Base-by-base conservation (phyloP, 192 early-diverging fungal genomes). In the Linnemannia hyalina region DNA sequence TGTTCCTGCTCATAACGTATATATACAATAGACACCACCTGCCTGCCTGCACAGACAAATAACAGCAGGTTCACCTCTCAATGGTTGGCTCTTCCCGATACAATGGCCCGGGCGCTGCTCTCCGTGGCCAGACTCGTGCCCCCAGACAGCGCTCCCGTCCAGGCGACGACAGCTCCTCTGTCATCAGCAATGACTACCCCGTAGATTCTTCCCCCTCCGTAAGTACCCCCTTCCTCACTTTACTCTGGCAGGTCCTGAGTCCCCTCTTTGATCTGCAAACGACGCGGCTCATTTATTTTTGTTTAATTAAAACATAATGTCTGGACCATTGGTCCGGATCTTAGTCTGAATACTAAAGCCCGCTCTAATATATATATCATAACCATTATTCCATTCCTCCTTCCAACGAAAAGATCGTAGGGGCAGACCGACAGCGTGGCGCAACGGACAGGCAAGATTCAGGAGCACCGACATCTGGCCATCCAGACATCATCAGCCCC, bases 71-170 rank as follows among this genome's bases (percentile, higher is more conserved):
- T 65, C 60, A 29, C 60, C 60, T 65, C 32, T 65, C 13, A 65
- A 63, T 73, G 71, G 26, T 60, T 4, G 71, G 52, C 26, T 49
- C 70, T 60, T 57, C 78, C 69, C 78, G 84, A 44, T 86, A 86
- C 72, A 80, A 80, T 49, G 84, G 84, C 70, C 84, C 84, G 74
- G 84, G 84, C 40, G 84, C 84, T 1, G 80, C 75, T n/a, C 80
- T 86, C 41, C 84, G 84, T 60, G 76, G 80, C 29, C 84, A 86
- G 57, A 79, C 84, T 35, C 74, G 84, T 13, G 80, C 75, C 22
- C 84, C 83, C 4, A 71, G 84, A 55, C 83, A 76, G 40, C 73
- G n/a, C 5, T 73, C 83, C 20, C 69, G 78, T 7, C 42, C 70
- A 0, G 46, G 84, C 0, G 84, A 81, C 18, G 72, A 80, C 35